Base-by-base conservation (phyloP, 352 stramenopile genomes). In the Pythium grandisporangium region DNA sequence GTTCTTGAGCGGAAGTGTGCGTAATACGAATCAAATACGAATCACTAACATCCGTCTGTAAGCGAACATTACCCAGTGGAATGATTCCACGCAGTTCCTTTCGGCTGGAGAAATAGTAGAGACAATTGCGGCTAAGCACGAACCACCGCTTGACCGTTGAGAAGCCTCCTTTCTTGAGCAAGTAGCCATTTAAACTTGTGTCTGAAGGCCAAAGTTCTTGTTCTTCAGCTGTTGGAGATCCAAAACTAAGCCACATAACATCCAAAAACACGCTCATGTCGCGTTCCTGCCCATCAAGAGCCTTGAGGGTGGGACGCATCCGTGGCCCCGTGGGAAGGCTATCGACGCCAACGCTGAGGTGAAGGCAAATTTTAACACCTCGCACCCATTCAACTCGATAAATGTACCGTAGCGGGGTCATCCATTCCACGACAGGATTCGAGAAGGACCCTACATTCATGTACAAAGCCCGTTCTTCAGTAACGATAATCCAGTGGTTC, bases 171-270 rank as follows among this genome's bases (percentile, higher is more conserved):
- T 91, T 90, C 48, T 91, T 91, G 12, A 94, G 59, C 48, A 92
- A 43, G 22, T 82, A 88, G 13, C 81, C 76, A 16, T 91, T 91
- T 16, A 94, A 63, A 57, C 76, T 91, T 35, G 78, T 93, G 59
- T 94, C 82, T 1, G 82, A 94, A 8, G 82, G 82, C 74, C 80
- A 94, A 10, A 94, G 48, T 47, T 94, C 82, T 37, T 94, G 82
- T 48, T 92, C 75, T 42, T 92, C 79, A 10, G 82, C 79, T 5
- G 77, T 90, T 5, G 70, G 59, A 5, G 73, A 80, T 13, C 70
- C 71, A 55, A 94, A 94, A 44, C 74, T 91, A 39, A 88, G 76
- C 72, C 76, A 86, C 82, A 94, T 94, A 37, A 90, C 77, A 46
- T 88, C 66, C 52, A 84, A 57, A 45, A 94, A 94, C 39, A 91